These are phyloP conservation scores for Triticum monococcum DNA, from an alignment of 176 grass and related monocot species.

Conservation along the genomic window DNA sequence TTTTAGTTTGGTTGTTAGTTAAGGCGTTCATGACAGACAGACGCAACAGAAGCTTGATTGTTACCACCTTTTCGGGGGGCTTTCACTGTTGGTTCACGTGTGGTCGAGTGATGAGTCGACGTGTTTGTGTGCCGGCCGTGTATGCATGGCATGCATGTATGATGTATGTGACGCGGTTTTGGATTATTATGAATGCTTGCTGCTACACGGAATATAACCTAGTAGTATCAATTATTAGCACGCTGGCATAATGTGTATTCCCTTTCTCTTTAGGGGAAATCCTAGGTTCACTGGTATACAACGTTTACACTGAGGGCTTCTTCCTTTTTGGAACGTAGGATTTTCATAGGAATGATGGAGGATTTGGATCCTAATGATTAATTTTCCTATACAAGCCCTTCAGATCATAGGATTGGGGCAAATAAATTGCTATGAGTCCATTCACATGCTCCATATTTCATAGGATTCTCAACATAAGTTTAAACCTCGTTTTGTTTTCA, in stretches of 20 bases:
- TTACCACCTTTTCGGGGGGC: not conserved
- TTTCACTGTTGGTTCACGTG: not conserved
- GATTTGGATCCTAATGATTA: too few relatives aligned
- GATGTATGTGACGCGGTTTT: not conserved
- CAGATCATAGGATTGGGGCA: too few relatives aligned
- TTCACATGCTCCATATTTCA: too few relatives aligned
- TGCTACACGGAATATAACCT: not conserved
- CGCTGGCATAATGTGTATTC: not conserved
- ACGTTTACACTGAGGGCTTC: not conserved
- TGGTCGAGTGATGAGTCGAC: not conserved
- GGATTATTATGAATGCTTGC: not conserved
- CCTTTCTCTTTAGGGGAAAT: not conserved
- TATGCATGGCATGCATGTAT: not conserved
- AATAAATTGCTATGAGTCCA: too few relatives aligned
- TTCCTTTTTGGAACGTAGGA: too few relatives aligned
- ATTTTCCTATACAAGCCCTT: too few relatives aligned
- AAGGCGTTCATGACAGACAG: not conserved
- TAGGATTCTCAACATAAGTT: too few relatives aligned
- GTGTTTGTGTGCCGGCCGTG: slow-evolving; percentile 2
- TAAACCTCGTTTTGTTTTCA: too few relatives aligned
- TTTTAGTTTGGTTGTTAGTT: not conserved
- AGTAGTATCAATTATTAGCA: not conserved
- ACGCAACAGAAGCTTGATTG: not conserved
- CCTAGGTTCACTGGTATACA: not conserved
- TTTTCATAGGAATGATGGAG: too few relatives aligned